Evolutionary conservation across 768 basidiomycete genomes (phyloP), one percentile per base, ranked within the genome.

Genomic region (Mycena latifolia): DNA sequence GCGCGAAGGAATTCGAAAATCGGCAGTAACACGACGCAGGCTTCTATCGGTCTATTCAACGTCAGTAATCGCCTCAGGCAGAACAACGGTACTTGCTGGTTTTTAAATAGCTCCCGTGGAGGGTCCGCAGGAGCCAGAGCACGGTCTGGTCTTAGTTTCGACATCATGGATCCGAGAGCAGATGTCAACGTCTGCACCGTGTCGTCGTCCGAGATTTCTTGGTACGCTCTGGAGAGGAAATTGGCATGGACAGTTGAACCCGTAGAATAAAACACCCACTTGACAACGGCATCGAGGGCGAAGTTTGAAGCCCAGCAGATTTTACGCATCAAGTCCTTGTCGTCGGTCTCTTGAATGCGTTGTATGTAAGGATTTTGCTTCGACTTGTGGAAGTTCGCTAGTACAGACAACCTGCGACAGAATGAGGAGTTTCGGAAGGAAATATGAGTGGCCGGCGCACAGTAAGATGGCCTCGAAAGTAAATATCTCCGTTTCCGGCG

Each of bases 351-450:
- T 37, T 77, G 77, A 29, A 92, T 85, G 27, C 80, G 78, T 27
- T 83, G 83, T 11, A 91, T 79, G 71, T 90, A 92, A 1, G 86
- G 86, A 74, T 92, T 92, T 41, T 90, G 81, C 67, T 85, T 89
- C 12, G 89, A 89, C 71, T 88, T 90, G 73, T 92, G 91, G 73
- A 88, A 92, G 70, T 90, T 91, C 57, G 87, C 87, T 2, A 92
- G 82, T 35, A 91, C 76, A 14, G 86, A 81, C n/a, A 91, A 81
- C 22, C 68, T 69, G 31, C 1, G 6, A n/a, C 11, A 17, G n/a
- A 39, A 48, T 46, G 41, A 47, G 35, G 33, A 28, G n/a, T 54
- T 20, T 46, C 25, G 25, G 15, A 27, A 28, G 18, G 12, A n/a
- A 18, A 17, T 22, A 27, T 18, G 15, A 31, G 25, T 20, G 6